Evolutionary conservation across 495 filamentous ascomycete genomes (phyloP), one percentile per base, ranked within the genome.

Genomic region (Margaritispora aquatica): DNA sequence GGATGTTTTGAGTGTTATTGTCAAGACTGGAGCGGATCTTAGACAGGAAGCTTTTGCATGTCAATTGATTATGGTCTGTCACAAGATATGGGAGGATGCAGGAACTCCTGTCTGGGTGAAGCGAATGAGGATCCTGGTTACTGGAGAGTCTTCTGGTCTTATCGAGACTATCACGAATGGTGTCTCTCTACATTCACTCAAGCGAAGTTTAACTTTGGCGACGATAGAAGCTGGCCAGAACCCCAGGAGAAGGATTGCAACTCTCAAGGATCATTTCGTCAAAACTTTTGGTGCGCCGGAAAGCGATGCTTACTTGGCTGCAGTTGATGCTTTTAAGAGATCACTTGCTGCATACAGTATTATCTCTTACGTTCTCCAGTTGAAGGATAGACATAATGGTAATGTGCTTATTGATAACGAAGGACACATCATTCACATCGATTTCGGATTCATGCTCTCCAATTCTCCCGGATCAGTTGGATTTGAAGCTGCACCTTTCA

Each of bases 161-260:
- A 87, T 90, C 68, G 87, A 90, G 71, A 90, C 87, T 7, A 90
- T 90, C 65, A 88, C 86, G 29, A 89, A 89, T 64, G 87, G 88
- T 51, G 88, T 89, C 24, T 88, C 84, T 36, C 71, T 90, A 36
- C 87, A 90, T 67, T 88, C 84, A 13, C 76, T 90, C 55, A 90
- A 89, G 70, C 84, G 87, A 52, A 87, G 83, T 65, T 73, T 90
- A 41, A 90, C 88, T 20, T 75, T 90, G 22, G 80, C 84, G 10
- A 80, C 78, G 13, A 82, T 88, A 58, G 80, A 85, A 46, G 74
- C 83, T 7, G 85, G 84, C 11, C 76, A 78, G 38, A 89, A 88
- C 63, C 86, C 84, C 46, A 76, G 81, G 34, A 75, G 84, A 46
- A 75, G 86, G 51, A 83, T 90, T 62, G 87, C 87, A 1, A 88